Conservation (phyloP, 768 basidiomycete species). For the Leccinum arenicola region DNA sequence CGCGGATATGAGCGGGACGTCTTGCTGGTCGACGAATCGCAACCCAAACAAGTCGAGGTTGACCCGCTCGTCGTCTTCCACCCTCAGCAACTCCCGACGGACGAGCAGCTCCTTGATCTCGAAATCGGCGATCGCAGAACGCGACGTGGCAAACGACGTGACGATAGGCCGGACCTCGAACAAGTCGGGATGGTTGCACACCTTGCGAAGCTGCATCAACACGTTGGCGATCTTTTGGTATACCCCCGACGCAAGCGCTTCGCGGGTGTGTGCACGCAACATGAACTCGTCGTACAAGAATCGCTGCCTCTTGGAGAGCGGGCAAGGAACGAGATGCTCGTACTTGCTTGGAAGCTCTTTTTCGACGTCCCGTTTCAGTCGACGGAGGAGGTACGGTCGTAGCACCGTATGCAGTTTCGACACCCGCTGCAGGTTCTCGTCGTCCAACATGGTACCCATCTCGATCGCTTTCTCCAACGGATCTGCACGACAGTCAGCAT, state of each 20-base stretch:
- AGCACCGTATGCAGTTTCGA: conserved; percentile 89
- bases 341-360: conserved; percentile 92
- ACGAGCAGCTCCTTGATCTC: conserved; percentile 87
- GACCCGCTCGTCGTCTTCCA: conserved; percentile 48
- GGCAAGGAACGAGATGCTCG: conserved; percentile 86
- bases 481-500: conserved; percentile 46
- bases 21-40: conserved; percentile 55
- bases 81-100: conserved; percentile 65
- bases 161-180: conserved; percentile 87
- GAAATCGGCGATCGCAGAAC: conserved; percentile 73
- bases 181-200: conserved; percentile 91
- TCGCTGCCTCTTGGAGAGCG: conserved; percentile 88
- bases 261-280: conserved; percentile 79
- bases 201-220: conserved; percentile 97
- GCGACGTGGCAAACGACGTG: conserved; percentile 72
- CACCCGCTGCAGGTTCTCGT: conserved; percentile 82
- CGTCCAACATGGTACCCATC: conserved; percentile 69
- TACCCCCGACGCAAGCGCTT: conserved; percentile 79
- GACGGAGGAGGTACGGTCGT: conserved; percentile 92
- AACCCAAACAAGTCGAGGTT: conserved; percentile 67
- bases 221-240: conserved; percentile 92
- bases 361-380: conserved; percentile 98
- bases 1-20: conserved; percentile 51
- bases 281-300: conserved; percentile 97
- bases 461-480: conserved; percentile 94